phyloP scores from a whole-genome alignment of 2,329 filamentous ascomycete genomes.

The Myriosclerotinia duriaeana region DNA sequence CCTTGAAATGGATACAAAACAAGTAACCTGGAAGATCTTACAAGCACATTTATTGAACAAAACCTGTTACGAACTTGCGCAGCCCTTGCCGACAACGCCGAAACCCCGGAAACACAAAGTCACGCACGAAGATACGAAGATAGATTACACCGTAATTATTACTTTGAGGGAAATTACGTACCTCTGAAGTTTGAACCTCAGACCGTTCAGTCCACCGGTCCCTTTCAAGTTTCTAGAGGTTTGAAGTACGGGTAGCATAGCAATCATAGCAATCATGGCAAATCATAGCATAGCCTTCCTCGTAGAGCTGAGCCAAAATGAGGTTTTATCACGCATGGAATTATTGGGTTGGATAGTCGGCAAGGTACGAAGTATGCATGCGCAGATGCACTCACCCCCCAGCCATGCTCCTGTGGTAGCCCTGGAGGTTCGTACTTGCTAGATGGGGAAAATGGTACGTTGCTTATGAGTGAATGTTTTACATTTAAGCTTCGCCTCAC shows the following conservation, averaged over 20 bases:
- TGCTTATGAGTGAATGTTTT: not conserved
- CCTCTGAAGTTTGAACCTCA: too few relatives aligned
- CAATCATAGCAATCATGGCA: too few relatives aligned
- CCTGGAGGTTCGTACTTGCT: not conserved
- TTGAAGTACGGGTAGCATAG: too few relatives aligned
- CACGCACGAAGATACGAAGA: not conserved
- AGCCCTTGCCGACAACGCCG: not conserved
- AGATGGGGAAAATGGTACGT: not conserved
- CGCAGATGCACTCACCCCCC: not conserved
- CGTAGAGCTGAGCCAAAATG: not conserved
- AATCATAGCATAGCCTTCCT: not conserved
- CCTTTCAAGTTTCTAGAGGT: too few relatives aligned
- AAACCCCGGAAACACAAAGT: slow-evolving; percentile 9
- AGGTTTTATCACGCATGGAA: too few relatives aligned
- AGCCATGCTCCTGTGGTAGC: not conserved
- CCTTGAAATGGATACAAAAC: not conserved
- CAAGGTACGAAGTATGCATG: too few relatives aligned
- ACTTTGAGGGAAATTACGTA: not conserved
- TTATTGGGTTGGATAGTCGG: too few relatives aligned
- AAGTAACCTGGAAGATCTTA: not conserved
- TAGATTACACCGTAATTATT: too few relatives aligned
- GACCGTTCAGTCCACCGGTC: too few relatives aligned
- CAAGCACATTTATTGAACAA: too few relatives aligned
- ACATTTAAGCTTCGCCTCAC: not conserved
- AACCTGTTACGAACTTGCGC: not conserved